phyloP scores from a whole-genome alignment of 768 basidiomycete species.

The Leccinum barrowsii region DNA sequence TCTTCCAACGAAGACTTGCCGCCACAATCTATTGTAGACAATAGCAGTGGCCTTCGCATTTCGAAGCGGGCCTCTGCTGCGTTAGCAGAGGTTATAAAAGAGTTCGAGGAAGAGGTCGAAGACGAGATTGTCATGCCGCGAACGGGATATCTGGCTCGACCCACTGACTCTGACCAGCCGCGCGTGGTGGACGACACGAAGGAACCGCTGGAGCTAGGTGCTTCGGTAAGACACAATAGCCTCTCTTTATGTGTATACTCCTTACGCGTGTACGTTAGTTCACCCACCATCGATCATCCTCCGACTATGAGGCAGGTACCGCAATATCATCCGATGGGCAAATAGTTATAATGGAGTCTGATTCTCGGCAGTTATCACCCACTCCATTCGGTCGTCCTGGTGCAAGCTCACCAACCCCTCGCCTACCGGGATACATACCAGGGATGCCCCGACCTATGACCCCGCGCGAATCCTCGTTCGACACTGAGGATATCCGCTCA shows the following conservation, averaged over 20 bases:
- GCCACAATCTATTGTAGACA: slow-evolving; percentile 16
- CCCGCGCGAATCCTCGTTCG: slow-evolving; percentile 64
- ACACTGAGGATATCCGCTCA: slow-evolving; percentile 70
- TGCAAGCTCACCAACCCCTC: slow-evolving; percentile 45
- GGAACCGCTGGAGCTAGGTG: slow-evolving; percentile 15
- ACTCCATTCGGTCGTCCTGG: slow-evolving; percentile 52
- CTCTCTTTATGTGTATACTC: slow-evolving; percentile 9
- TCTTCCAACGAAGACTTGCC: slow-evolving; percentile 32
- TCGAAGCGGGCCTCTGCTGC: slow-evolving; percentile 68
- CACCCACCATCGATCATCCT: slow-evolving; percentile 33
- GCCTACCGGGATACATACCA: slow-evolving; percentile 80
- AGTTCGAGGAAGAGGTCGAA: slow-evolving; percentile 70
- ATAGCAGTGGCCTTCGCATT: slow-evolving; percentile 19
- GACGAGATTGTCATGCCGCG: slow-evolving; percentile 78
- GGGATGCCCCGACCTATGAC: slow-evolving; percentile 92
- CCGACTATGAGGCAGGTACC: slow-evolving; percentile 58
- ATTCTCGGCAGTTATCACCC: slow-evolving; percentile 56
- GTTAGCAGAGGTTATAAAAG: slow-evolving; percentile 70
- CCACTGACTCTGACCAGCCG: slow-evolving; percentile 25
- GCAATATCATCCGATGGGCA: slow-evolving; percentile 68
- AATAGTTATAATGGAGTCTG: slow-evolving; percentile 39
- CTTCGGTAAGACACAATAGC: slow-evolving; percentile 23
- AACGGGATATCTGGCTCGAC: slow-evolving; percentile 46
- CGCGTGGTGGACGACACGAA: slow-evolving; percentile 18
- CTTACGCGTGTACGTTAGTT: slow-evolving; percentile 20